Conservation (phyloP, 441 rosid species). For the Eutrema salsugineum region DNA sequence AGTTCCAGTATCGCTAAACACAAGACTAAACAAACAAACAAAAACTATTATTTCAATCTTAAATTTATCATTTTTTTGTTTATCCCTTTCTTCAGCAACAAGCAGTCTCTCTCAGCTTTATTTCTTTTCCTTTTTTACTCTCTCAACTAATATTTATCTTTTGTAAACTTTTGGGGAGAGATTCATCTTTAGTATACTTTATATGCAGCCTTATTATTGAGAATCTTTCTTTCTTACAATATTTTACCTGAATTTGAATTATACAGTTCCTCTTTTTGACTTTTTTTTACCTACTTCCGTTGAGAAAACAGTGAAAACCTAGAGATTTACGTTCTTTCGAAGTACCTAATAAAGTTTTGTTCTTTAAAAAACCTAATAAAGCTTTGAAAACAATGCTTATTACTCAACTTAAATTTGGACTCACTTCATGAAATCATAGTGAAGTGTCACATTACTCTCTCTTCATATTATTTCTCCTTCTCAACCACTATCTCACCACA, state of each 20-base stretch:
- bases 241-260: background rate
- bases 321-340: background rate
- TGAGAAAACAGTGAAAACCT: background rate
- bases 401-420: background rate
- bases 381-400: background rate
- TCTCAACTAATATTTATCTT: background rate
- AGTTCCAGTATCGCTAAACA: too few species aligned
- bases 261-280: background rate
- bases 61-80: background rate
- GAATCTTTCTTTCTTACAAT: background rate
- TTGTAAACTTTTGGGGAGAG: background rate
- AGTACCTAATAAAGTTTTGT: slow-evolving; percentile 5
- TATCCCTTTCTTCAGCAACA: slow-evolving; percentile 10
- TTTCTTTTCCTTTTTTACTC: background rate
- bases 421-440: slow-evolving; percentile 19
- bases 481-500: slow-evolving; percentile 15
- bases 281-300: background rate
- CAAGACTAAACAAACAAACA: too few species aligned
- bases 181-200: slow-evolving; percentile 17
- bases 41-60: background rate
- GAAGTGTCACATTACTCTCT: slow-evolving; percentile 19
- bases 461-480: slow-evolving; percentile 25
- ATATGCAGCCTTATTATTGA: slow-evolving; percentile 24
- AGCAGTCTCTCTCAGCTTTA: slow-evolving; percentile 12
- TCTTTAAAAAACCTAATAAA: background rate